Conservation (phyloP, 148 eudicot species). For the Cornus florida region DNA sequence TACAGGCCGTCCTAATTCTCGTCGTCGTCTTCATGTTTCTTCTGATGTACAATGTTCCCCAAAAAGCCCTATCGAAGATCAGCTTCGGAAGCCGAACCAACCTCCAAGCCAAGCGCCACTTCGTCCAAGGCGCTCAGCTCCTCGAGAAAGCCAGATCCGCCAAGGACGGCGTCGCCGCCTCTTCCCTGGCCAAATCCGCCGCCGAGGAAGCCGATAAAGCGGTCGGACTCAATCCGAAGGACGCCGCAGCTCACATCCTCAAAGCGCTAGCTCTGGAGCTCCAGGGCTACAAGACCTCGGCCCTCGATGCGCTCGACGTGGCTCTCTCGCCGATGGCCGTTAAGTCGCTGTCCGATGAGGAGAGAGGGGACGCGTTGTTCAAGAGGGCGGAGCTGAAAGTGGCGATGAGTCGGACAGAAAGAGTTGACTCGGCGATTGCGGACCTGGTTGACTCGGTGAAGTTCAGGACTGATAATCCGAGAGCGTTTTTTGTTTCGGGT, state of each 20-base stretch:
- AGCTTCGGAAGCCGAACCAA: slow-evolving; percentile 28
- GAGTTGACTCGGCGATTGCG: slow-evolving; percentile 39
- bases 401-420: slow-evolving; percentile 33
- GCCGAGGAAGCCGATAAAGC: slow-evolving; percentile 60
- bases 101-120: slow-evolving; percentile 63
- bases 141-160: slow-evolving; percentile 43
- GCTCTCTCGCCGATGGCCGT: slow-evolving; percentile 71
- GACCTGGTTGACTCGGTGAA: slow-evolving; percentile 62
- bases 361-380: slow-evolving; percentile 59
- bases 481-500: slow-evolving; percentile 59
- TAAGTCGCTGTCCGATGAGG: slow-evolving; percentile 48
- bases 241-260: slow-evolving; percentile 81
- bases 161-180: slow-evolving; percentile 5
- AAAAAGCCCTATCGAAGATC: slow-evolving; percentile 39
- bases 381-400: slow-evolving; percentile 69
- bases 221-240: slow-evolving; percentile 52
- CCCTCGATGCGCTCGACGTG: slow-evolving; percentile 49
- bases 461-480: slow-evolving; percentile 44
- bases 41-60: slow-evolving; percentile 53
- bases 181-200: slow-evolving; percentile 44
- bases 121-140: slow-evolving; percentile 72
- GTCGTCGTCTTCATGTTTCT: slow-evolving; percentile 42
- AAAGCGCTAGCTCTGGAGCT: slow-evolving; percentile 66
- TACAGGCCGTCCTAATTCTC: slow-evolving; percentile 44
- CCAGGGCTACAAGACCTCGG: slow-evolving; percentile 68